Percentiles rank a stretch among this genome's conserved stretches.
Evolutionary conservation across 805 yeast species (phyloP).

Genomic region (Grigorovia jiainica): DNA sequence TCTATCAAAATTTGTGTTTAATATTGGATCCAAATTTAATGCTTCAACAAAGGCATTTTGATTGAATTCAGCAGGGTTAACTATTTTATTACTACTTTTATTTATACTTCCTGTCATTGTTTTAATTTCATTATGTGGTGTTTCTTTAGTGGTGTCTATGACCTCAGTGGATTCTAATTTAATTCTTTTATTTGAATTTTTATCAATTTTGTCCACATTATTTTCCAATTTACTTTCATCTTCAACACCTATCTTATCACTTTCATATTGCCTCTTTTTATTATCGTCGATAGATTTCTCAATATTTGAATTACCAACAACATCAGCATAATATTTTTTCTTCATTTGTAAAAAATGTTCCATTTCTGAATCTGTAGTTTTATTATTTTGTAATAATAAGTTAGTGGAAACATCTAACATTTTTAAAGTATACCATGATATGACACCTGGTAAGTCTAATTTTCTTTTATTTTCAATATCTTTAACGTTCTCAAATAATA

Average conservation of each 20-base stretch:
- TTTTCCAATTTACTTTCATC: too few relatives aligned
- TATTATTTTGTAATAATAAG: slow-evolving; percentile 48
- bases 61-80: background rate
- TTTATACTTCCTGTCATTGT: background rate
- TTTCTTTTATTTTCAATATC: slow-evolving; percentile 44
- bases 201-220: too few relatives aligned
- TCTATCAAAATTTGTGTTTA: slow-evolving; percentile 15
- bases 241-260: too few relatives aligned
- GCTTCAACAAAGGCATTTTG: slow-evolving; percentile 24
- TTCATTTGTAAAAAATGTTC: slow-evolving; percentile 23
- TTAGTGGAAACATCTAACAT: slow-evolving; percentile 52
- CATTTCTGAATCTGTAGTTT: slow-evolving; percentile 22
- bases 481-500: slow-evolving; percentile 42
- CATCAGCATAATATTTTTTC: slow-evolving; percentile 19
- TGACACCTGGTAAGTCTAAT: slow-evolving; percentile 49
- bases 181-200: too few relatives aligned
- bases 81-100: background rate
- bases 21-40: slow-evolving; percentile 25
- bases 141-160: background rate
- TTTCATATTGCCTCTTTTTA: background rate
- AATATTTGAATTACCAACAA: slow-evolving; percentile 17
- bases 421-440: slow-evolving; percentile 47
- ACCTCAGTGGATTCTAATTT: background rate
- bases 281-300: slow-evolving; percentile 1
- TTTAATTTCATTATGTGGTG: background rate